Evolutionary conservation across 148 eudicot genomes (phyloP).

Genomic region (Diospyros kaki): DNA sequence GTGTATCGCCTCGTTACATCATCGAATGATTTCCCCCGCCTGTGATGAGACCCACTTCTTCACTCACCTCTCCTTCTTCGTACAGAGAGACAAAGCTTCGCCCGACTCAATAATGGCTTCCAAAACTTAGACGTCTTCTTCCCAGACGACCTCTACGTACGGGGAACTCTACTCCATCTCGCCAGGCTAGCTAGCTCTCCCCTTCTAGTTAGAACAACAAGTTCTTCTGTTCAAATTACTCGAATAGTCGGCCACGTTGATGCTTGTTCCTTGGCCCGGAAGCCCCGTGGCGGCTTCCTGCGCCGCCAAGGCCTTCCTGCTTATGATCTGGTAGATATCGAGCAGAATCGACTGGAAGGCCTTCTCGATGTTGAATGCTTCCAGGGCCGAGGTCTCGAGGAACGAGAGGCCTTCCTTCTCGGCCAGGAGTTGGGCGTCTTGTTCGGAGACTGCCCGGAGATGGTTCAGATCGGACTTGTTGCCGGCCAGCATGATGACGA

Average conservation of each 20-base stretch:
- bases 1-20: no score
- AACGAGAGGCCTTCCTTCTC: slow-evolving; percentile 62
- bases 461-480: slow-evolving; percentile 69
- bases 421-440: slow-evolving; percentile 42
- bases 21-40: no score
- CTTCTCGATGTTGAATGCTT: slow-evolving; percentile 61
- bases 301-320: slow-evolving; percentile 68
- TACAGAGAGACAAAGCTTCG: no score
- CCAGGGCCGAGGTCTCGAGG: slow-evolving; percentile 72
- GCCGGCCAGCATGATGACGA: slow-evolving; percentile 74
- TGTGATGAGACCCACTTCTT: no score
- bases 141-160: no score
- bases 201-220: slow-evolving; percentile 35
- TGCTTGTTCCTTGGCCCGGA: slow-evolving; percentile 58
- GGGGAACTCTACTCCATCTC: no score
- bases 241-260: slow-evolving; percentile 38
- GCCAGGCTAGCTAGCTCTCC: neutral
- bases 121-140: no score
- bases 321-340: slow-evolving; percentile 58
- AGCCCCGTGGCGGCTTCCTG: slow-evolving; percentile 45
- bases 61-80: no score
- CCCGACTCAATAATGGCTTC: no score
- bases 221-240: slow-evolving; percentile 16
- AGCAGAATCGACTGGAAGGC: slow-evolving; percentile 60
- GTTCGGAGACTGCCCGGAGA: slow-evolving; percentile 43